Conservation (phyloP, 2,329 filamentous ascomycete genomes). For the Fusarium haematococcum region DNA sequence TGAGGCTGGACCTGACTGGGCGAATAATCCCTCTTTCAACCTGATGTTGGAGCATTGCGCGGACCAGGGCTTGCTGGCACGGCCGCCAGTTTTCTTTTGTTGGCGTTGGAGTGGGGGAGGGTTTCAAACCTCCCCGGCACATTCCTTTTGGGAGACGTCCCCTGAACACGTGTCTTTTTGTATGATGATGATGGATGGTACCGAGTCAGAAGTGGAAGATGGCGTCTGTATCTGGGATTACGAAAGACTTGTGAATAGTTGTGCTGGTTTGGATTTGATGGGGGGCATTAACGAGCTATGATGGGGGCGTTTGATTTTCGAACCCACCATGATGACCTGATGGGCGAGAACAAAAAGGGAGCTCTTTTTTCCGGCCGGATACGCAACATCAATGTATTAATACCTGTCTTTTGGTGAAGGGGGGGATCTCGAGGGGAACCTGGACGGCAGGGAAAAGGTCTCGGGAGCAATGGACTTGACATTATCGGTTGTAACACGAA, state of each 20-base stretch:
- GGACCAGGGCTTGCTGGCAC: background rate
- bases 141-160: slow-evolving; percentile 4
- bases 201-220: slow-evolving; percentile 7
- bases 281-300: slow-evolving; percentile 34
- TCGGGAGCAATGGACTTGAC: slow-evolving; percentile 23
- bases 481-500: slow-evolving; percentile 23
- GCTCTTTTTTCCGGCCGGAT: slow-evolving; percentile 17
- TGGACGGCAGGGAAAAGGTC: slow-evolving; percentile 24
- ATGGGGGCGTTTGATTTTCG: slow-evolving; percentile 28
- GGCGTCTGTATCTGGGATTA: slow-evolving; percentile 8
- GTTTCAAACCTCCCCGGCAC: slow-evolving; percentile 6
- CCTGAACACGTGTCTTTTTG: slow-evolving; percentile 4
- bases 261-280: slow-evolving; percentile 7
- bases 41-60: background rate
- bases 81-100: background rate
- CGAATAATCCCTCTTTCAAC: background rate
- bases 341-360: slow-evolving; percentile 9
- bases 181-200: slow-evolving; percentile 6
- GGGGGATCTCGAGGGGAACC: slow-evolving; percentile 16
- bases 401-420: slow-evolving; percentile 33
- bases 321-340: slow-evolving; percentile 15
- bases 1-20: slow-evolving; percentile 24
- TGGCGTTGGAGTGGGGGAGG: background rate
- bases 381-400: slow-evolving; percentile 36
- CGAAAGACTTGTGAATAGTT: slow-evolving; percentile 14